Percentiles rank a stretch among this genome's conserved stretches.
Conservation (phyloP, 2,329 filamentous ascomycete genomes). For the Calonectria leucothoes region DNA sequence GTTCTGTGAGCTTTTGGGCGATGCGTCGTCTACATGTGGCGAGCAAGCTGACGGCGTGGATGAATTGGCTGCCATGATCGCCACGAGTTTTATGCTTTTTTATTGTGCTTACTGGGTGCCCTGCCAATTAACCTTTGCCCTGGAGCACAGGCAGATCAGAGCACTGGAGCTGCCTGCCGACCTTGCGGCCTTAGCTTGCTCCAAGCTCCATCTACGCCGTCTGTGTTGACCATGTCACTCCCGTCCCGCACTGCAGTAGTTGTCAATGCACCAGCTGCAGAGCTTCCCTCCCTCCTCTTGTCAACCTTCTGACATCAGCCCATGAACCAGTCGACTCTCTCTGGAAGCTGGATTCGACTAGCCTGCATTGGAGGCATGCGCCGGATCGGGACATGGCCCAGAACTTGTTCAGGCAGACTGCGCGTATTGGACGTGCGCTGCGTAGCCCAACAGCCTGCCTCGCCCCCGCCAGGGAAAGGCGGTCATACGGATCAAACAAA, state of each 20-base stretch:
- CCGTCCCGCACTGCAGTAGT: neutral
- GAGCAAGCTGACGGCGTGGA: neutral
- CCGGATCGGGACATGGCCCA: slow-evolving; percentile 10
- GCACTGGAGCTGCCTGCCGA: neutral
- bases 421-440: neutral
- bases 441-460: neutral
- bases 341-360: slow-evolving; percentile 1
- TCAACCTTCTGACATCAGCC: slow-evolving; percentile 9
- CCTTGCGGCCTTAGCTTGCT: slow-evolving; percentile 1
- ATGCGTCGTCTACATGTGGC: neutral
- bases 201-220: neutral
- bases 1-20: neutral
- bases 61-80: neutral
- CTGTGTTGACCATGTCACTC: neutral
- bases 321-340: slow-evolving; percentile 2
- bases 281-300: neutral
- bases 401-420: neutral
- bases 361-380: neutral
- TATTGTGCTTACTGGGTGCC: slow-evolving; percentile 4
- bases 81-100: slow-evolving; percentile 11
- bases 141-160: neutral
- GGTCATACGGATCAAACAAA: neutral
- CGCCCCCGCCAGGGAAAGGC: neutral
- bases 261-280: neutral
- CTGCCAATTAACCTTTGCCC: neutral